Percentiles rank a stretch among this genome's conserved stretches.
These are phyloP conservation scores for Neurospora crassa DNA, from an alignment of 2,329 filamentous ascomycete genomes.

Conservation along the genomic window DNA sequence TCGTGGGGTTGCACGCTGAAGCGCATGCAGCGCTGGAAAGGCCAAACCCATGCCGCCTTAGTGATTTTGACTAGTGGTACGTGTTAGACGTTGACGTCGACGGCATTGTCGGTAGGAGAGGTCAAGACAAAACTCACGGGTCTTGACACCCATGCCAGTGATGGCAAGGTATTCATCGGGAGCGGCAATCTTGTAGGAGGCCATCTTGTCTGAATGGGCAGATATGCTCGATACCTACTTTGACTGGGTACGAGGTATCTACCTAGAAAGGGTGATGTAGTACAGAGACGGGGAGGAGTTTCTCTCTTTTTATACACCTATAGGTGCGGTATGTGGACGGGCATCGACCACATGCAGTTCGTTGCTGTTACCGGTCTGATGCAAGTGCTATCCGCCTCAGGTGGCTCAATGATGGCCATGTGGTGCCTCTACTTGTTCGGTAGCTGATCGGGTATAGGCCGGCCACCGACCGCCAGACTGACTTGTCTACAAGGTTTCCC, in stretches of 20 bases:
- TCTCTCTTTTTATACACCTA: not conserved
- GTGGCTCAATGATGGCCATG: not conserved
- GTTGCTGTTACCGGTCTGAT: not conserved
- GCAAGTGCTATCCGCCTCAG: not conserved
- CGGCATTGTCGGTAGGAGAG: not conserved
- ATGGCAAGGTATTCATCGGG: conserved; percentile 82
- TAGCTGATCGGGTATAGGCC: not conserved
- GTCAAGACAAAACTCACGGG: conserved; percentile 23
- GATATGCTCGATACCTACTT: conserved; percentile 17
- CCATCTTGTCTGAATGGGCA: conserved; percentile 27
- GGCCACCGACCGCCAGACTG: not conserved
- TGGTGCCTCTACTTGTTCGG: not conserved
- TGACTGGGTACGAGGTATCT: not conserved
- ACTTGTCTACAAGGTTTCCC: not conserved
- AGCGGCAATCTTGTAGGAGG: conserved; percentile 57
- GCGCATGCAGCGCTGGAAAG: conserved; percentile 56
- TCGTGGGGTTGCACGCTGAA: conserved; percentile 67
- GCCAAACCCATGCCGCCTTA: conserved; percentile 66
- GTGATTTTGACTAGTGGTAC: conserved; percentile 49
- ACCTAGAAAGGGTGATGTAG: not conserved
- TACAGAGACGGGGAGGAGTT: not conserved
- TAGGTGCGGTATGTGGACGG: not conserved
- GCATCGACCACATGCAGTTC: not conserved
- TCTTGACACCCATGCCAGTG: conserved; percentile 67
- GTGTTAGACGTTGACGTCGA: conserved; percentile 1